Conservation (phyloP, 2,329 filamentous ascomycete genomes). For the Fusarium nisikadoi region DNA sequence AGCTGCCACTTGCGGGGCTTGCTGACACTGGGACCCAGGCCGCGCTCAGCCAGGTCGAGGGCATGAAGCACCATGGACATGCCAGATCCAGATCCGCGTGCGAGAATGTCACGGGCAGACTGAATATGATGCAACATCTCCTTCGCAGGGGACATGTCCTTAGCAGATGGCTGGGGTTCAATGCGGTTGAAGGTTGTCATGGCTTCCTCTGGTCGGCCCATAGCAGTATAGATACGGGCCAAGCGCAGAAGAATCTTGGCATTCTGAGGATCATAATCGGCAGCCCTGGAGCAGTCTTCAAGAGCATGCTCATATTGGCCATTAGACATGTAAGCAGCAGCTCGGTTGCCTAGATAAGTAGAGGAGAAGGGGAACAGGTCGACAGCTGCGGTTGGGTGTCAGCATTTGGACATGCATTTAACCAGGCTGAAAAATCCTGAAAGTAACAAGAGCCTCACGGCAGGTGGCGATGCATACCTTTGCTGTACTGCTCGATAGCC, state of each 20-base stretch:
- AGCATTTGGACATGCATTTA: conserved; percentile 25
- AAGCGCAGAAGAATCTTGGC: conserved; percentile 88
- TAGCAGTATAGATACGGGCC: conserved; percentile 86
- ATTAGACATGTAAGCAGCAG: conserved; percentile 92
- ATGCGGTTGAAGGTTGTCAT: conserved; percentile 84
- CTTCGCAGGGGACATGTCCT: conserved; percentile 84
- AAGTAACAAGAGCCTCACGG: neutral
- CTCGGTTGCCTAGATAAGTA: conserved; percentile 94
- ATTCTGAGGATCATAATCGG: conserved; percentile 86
- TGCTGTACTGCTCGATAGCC: conserved; percentile 93
- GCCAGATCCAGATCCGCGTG: conserved; percentile 78
- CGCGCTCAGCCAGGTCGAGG: conserved; percentile 87
- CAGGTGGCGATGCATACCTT: conserved; percentile 69
- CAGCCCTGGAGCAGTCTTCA: conserved; percentile 85
- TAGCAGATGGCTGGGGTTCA: conserved; percentile 80
- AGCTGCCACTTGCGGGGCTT: conserved; percentile 94
- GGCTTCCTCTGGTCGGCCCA: conserved; percentile 89
- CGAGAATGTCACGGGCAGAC: conserved; percentile 81
- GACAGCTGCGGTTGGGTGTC: conserved; percentile 70
- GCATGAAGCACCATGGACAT: conserved; percentile 94
- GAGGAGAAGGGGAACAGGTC: conserved; percentile 85
- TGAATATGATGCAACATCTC: conserved; percentile 86
- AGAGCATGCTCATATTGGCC: conserved; percentile 82
- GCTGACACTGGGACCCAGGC: conserved; percentile 77
- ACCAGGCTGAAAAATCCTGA: neutral